Evolutionary conservation across 2,329 filamentous ascomycete species (phyloP), one percentile per base, ranked within the genome.

Genomic region (Endocalyx cinctus): DNA sequence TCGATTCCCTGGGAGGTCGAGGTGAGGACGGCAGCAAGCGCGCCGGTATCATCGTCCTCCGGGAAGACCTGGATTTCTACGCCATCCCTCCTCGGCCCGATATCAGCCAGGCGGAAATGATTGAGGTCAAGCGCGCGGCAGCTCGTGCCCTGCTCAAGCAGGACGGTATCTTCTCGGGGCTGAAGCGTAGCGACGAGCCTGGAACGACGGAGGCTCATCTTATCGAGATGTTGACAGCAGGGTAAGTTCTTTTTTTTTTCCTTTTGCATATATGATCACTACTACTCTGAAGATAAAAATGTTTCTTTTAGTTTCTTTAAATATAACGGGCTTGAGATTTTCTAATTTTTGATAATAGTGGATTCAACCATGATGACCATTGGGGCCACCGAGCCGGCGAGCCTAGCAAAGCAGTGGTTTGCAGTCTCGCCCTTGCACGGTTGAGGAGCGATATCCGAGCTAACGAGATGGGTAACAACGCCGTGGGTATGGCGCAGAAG

Each of bases 371-470:
- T 53, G 86, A 96, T 45, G 92, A 98, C 58, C 74, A 69, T 43
- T 98, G 92, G 92, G 92, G 92, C 20, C 90, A 98, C 60, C 84
- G 92, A 38, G 90, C 92, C n/a, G 86, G 87, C 36, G 92, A 98
- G 62, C 92, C 92, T 10, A 94, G 94, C 69, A 98, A 98, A 68
- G 92, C 92, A 14, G 92, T 98, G 39, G 92, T 98, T 50, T 98
- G 92, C 73, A 95, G 87, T 62, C 77, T 98, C 44, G 92, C 90
- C 10, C 77, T 98, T 36, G 92, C 92, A 22, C 82, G 92, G 47
- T 75, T 98, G 48, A 84, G 92, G 34, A 97, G 88, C 39, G 92
- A 97, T 51, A 88, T 94, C 52, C 81, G 87, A 34, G 87, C 89
- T 48, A 82, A 81, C 51, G 79, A 82, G 39, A 74, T 79, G 65